Evolutionary conservation across 2,329 filamentous ascomycete genomes (phyloP), one percentile per base, ranked within the genome.

Genomic region (Rutstroemia sydowiana): DNA sequence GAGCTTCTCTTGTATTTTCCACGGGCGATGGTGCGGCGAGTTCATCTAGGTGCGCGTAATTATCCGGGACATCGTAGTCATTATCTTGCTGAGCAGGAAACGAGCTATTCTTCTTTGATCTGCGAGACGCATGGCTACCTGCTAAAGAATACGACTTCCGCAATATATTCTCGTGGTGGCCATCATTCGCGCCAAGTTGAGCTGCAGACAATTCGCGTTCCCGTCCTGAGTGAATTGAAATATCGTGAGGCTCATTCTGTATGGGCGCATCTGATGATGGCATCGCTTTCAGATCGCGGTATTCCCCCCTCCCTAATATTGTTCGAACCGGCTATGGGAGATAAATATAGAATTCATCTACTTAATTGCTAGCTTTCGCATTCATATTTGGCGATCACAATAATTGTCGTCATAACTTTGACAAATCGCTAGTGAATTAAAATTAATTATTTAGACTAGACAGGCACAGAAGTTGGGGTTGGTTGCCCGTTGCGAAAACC

Each of bases 41-140:
- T 59, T 77, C 76, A 52, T 71, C 68, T 21, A 76, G 63, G 54
- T 74, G 72, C 39, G 58, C 66, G 53, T 73, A 75, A 36, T 57
- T 54, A 37, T 63, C 57, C 8, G 61, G 59, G 14, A 62, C 32
- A 44, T 61, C 46, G 37, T 63, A 63, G 26, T 40, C 43, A 21
- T 18, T 23, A 2, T 48, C 48, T 37, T 51, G 34, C 18, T 37
- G 21, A n/a, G 53, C 46, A n/a, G 48, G 16, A 21, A 45, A 46
- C 30, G 36, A 42, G 2, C 14, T 26, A 10, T 42, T 40, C n/a
- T 20, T 8, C 20, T 37, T 16, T 28, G 32, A 26, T 40, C 8
- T 26, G 32, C 20, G 28, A 10, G 18, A 11, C 14, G 26, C 20
- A 23, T 34, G 26, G 8, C 61, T 53, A 23, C 69, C 61, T 52